Conservation (phyloP, 2,329 filamentous ascomycete genomes). For the Exophiala sideris region DNA sequence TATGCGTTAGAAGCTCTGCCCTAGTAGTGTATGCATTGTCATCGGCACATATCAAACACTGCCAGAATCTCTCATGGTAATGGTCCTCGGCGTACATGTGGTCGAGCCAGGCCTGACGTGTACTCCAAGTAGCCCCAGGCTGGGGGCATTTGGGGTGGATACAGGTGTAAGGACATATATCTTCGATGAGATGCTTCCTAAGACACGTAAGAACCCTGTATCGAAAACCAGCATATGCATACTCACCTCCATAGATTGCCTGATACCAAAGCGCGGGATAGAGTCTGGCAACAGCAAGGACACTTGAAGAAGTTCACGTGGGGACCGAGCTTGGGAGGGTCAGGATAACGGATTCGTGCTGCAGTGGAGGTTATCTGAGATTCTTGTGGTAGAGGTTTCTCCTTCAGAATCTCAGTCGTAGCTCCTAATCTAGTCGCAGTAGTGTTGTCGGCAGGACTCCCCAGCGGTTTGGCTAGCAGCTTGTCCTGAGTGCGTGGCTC, state of each 20-base stretch:
- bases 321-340: not conserved
- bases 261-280: not conserved
- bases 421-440: too few relatives aligned
- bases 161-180: slow-evolving; percentile 3
- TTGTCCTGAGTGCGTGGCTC: too few relatives aligned
- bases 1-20: not conserved
- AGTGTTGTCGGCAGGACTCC: too few relatives aligned
- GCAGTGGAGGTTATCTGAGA: not conserved
- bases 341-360: not conserved
- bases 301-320: not conserved
- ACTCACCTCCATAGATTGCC: not conserved
- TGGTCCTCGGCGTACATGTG: not conserved
- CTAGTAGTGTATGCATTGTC: not conserved
- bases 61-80: not conserved
- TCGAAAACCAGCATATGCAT: too few relatives aligned
- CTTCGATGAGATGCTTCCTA: not conserved
- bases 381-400: not conserved
- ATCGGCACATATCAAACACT: slow-evolving; percentile 2
- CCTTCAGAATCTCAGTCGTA: not conserved
- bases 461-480: too few relatives aligned
- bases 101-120: not conserved
- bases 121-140: not conserved
- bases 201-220: not conserved
- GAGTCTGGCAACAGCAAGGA: slow-evolving; percentile 4
- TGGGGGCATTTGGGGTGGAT: not conserved